Evolutionary conservation across 805 yeast species (phyloP).

Genomic region (Kluyveromyces dobzhanskii): DNA sequence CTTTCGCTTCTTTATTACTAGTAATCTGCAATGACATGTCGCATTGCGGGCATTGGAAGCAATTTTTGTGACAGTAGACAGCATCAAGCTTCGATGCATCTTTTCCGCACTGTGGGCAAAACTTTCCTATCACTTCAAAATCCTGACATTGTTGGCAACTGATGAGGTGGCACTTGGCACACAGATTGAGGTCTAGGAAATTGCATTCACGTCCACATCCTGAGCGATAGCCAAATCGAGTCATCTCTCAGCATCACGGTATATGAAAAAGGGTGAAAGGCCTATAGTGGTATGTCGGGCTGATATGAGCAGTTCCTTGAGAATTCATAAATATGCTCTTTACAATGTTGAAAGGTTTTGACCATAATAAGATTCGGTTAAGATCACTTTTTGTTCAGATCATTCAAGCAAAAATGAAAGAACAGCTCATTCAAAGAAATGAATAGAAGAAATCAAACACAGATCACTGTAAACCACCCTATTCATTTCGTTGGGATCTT

Average conservation of each 20-base stretch:
- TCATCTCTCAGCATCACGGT: background rate
- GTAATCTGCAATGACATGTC: conserved; percentile 1
- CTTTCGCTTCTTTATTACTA: background rate
- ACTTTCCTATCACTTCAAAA: conserved; percentile 7
- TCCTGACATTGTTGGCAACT: conserved; percentile 8
- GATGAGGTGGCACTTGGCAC: conserved; percentile 6
- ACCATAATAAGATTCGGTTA: too few species aligned
- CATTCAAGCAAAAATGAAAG: too few species aligned
- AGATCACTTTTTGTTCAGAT: too few species aligned
- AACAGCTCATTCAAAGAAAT: too few species aligned
- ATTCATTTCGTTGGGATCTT: too few species aligned
- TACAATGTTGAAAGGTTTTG: too few species aligned
- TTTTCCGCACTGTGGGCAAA: conserved; percentile 7
- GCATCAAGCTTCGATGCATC: background rate
- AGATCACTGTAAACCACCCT: too few species aligned
- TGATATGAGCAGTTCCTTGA: too few species aligned
- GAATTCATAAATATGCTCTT: too few species aligned
- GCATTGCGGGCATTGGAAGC: conserved; percentile 9
- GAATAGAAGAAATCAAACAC: too few species aligned
- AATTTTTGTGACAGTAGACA: conserved; percentile 4
- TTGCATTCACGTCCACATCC: background rate
- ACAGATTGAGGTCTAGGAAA: conserved; percentile 5
- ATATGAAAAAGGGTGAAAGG: too few species aligned
- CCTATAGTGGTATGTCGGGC: too few species aligned
- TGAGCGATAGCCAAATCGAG: background rate